Base-by-base conservation (phyloP, 768 basidiomycete genomes). In the Peribolospora baueri region DNA sequence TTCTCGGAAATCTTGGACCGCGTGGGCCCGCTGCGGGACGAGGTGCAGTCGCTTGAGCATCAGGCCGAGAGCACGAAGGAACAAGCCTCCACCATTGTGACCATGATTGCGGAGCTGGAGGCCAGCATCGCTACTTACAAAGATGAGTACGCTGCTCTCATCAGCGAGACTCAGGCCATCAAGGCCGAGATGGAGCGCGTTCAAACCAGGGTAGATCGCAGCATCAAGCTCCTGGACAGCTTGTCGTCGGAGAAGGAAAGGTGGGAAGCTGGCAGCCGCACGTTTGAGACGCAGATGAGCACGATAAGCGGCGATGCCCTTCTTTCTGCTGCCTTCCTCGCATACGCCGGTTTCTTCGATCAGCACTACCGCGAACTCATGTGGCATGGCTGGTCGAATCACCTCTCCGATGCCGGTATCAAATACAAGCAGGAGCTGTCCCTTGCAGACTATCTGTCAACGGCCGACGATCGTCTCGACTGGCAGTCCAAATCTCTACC, bases 401-500 rank as follows among this genome's bases (percentile, higher is more conserved):
- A 97, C 66, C 75, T 98, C 42, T 66, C 77, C 3, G 87, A 87
- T 59, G 88, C 91, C 48, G 82, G 76, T 62, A 76, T 98, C 72
- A 82, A 81, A 66, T 91, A 80, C 75, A 97, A 93, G 67, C 70
- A 77, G 0, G 90, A 95, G 63, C 76, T 97, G 4, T 84, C 87
- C 0, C 76, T 95, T 61, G 79, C 86, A 0, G 93, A 98, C 63
- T 98, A 91, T 67, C 75, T 97, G 43, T 95, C 93, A 5, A 90
- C 91, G 3, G 88, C 90, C 1, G 93, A 97, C 64, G 86, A 97
- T 64, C 82, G 91, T 47, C 75, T 93, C 58, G 79, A 75, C 62
- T 98, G 90, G 93, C 87, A 91, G 68, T 82, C 86, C 40, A 88
- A 87, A 64, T 81, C 85, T 0, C 73, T 97, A n/a, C 93, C 93